Base-by-base conservation (phyloP, 2,329 filamentous ascomycete species). In the Trichoderma brevicompactum region DNA sequence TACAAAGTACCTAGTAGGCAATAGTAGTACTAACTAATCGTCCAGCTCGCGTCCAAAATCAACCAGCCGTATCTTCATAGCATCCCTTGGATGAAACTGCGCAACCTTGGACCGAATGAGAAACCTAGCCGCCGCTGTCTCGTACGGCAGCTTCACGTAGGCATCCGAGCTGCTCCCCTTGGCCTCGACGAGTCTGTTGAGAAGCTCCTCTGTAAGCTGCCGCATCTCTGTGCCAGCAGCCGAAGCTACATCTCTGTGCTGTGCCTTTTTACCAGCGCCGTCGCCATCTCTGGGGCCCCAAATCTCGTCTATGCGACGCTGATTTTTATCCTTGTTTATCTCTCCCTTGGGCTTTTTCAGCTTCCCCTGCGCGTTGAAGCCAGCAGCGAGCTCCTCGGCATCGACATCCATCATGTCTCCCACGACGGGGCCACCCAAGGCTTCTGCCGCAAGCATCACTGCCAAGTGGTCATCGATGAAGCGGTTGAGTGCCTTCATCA, bases 401-500 rank as follows among this genome's bases (percentile, higher is more conserved):
- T 88, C 78, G 23, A 91, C 72, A 75, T 90, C 87, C 72, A 90
- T 82, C 70, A 89, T 81, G 69, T 92, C 89, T 3, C 92, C 91
- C 0, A 94, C 91, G 10, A 93, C 89, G 0, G 92, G 92, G 0
- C 92, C 92, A 7, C 92, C 92, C 1, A 94, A 82, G 72, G 93
- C 91, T 78, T 96, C 92, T 0, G 91, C 91, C 7, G 92, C 92
- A 49, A 96, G 81, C 87, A 94, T 91, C 3, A 85, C 78, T 1
- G 90, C 90, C 1, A 96, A 82, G 46, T 87, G 84, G 49, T 86
- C 79, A 67, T 91, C 86, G 65, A 94, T 88, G 72, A 96, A 96
- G 15, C 79, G 79, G 68, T 89, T 85, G 64, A 96, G 82, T 0
- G 85, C 82, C 65, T 83, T 84, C 64, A 90, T 84, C 15, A 95